A percentile compares a stretch with the other conserved stretches of the same genome.
Evolutionary conservation across 2,329 filamentous ascomycete genomes (phyloP).

Genomic region (Endoconidiophora polonica): DNA sequence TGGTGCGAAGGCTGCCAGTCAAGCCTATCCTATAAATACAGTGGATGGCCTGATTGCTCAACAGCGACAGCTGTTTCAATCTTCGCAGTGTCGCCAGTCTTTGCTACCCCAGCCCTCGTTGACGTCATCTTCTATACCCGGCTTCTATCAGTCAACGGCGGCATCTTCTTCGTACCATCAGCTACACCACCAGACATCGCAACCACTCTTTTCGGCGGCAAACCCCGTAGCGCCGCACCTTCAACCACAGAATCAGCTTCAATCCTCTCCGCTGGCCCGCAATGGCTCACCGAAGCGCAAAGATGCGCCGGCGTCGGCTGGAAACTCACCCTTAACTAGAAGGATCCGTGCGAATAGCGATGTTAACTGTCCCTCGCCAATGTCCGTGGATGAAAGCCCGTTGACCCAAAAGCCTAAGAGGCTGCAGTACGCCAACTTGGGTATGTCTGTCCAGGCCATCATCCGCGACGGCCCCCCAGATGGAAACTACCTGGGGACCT

Average conservation of each 20-base stretch:
- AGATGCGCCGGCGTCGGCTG: constrained; percentile 16
- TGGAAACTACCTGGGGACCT: constrained; percentile 47
- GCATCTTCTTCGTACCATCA: constrained; percentile 5
- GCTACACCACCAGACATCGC: constrained; percentile 10
- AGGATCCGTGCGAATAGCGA: constrained; percentile 59
- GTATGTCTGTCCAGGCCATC: constrained; percentile 53
- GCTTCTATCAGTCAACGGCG: background rate
- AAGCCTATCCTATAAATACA: constrained; percentile 23
- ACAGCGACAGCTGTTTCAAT: constrained; percentile 27
- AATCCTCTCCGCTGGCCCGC: constrained; percentile 16
- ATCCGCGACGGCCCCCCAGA: constrained; percentile 65
- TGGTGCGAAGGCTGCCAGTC: constrained; percentile 34
- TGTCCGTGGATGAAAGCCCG: background rate
- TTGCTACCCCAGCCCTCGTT: constrained; percentile 13
- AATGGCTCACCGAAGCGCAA: constrained; percentile 20
- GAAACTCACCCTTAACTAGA: constrained; percentile 25
- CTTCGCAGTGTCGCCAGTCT: constrained; percentile 14
- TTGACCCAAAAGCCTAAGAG: constrained; percentile 16
- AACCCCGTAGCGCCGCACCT: background rate
- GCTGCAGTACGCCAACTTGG: constrained; percentile 33
- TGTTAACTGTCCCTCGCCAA: constrained; percentile 27
- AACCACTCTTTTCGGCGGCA: background rate
- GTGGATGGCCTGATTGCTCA: constrained; percentile 36
- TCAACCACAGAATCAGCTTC: constrained; percentile 2
- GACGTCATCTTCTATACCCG: background rate